phyloP scores from a whole-genome alignment of 2,329 filamentous ascomycete genomes.

The Apiospora saccharicola region DNA sequence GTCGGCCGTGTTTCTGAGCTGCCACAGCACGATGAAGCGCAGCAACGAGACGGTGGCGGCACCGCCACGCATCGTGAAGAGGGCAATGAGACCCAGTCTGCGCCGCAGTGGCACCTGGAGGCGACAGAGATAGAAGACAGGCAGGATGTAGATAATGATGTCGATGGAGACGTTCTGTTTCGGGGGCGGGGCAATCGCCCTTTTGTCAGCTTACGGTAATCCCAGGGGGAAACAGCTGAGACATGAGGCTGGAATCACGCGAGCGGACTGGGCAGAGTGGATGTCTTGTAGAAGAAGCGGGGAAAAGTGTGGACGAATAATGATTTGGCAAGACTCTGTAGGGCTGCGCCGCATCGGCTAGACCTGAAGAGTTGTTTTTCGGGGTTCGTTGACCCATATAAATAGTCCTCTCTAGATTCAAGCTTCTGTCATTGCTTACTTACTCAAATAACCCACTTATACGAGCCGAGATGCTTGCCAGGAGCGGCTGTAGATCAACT shows the following conservation, averaged over 20 bases:
- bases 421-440: too few species aligned
- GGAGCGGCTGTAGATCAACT: background rate
- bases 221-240: too few species aligned
- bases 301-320: background rate
- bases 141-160: slow-evolving; percentile 38
- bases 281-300: background rate
- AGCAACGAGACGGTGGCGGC: slow-evolving; percentile 45
- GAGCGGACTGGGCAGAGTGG: too few species aligned
- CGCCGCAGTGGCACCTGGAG: slow-evolving; percentile 48
- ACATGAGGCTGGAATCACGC: background rate
- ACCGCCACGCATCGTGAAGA: slow-evolving; percentile 41
- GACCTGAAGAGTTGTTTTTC: too few species aligned
- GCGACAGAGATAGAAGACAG: slow-evolving; percentile 51
- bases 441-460: too few species aligned
- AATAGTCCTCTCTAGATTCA: too few species aligned
- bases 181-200: background rate
- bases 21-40: slow-evolving; percentile 53
- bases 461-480: background rate
- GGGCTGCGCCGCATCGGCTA: background rate
- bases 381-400: background rate
- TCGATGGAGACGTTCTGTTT: slow-evolving; percentile 32
- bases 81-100: slow-evolving; percentile 33
- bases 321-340: background rate
- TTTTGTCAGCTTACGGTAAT: background rate
- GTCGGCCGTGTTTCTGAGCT: slow-evolving; percentile 40